Evolutionary conservation across 163 green algal species (phyloP).

Genomic region (Coccomyxa subellipsoidea): DNA sequence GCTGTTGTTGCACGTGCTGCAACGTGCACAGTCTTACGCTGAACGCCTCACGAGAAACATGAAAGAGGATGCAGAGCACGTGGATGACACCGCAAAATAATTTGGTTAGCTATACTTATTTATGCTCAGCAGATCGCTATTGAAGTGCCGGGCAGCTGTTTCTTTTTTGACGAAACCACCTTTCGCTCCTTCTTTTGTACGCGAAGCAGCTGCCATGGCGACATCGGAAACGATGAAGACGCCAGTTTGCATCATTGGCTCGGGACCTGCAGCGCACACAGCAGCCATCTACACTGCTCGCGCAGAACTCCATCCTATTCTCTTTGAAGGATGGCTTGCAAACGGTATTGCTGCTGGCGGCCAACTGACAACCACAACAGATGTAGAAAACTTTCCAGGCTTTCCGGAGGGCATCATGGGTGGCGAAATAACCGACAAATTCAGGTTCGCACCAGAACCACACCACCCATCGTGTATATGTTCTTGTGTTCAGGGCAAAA

Average conservation of each 20-base stretch:
- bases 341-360: conserved; percentile 85
- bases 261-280: conserved; percentile 78
- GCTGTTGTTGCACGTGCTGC: not conserved
- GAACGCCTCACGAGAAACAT: not conserved
- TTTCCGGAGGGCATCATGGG: conserved; percentile 85
- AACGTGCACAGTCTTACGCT: too few relatives aligned
- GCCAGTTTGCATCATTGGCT: conserved; percentile 60
- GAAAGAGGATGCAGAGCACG: not conserved
- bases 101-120: not conserved
- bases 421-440: conserved; percentile 71
- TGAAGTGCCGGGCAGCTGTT: not conserved
- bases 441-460: conserved; percentile 36
- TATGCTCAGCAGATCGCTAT: not conserved
- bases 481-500: too few relatives aligned
- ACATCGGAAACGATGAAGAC: not conserved
- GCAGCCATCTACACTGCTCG: conserved; percentile 83
- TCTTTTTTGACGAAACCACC: not conserved
- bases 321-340: conserved; percentile 87
- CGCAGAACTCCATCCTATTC: conserved; percentile 79
- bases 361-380: conserved; percentile 92
- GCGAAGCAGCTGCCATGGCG: not conserved
- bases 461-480: not conserved
- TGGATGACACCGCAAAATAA: not conserved
- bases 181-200: not conserved
- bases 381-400: conserved; percentile 74